Conservation (phyloP, 2,329 filamentous ascomycete genomes). For the Calonectria hawksworthii region DNA sequence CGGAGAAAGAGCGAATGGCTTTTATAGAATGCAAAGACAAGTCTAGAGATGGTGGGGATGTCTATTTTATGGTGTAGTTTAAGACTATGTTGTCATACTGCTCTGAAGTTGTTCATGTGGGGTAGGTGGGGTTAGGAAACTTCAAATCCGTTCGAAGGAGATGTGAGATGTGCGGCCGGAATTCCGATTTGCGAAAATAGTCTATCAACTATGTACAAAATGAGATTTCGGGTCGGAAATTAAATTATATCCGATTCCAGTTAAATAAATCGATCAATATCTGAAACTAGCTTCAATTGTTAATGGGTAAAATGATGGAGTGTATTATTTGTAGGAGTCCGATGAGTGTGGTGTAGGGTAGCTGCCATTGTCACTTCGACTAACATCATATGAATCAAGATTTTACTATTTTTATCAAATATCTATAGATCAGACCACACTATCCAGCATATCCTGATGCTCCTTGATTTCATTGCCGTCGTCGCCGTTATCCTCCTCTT, state of each 20-base stretch:
- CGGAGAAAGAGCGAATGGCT: background rate
- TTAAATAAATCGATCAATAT: background rate
- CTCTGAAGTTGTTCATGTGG: background rate
- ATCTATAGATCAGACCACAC: slow-evolving; percentile 48
- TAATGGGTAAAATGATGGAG: background rate
- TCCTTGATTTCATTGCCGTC: slow-evolving; percentile 47
- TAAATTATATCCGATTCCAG: background rate
- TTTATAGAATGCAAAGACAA: background rate
- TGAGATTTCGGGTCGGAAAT: background rate
- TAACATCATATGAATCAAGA: slow-evolving; percentile 11
- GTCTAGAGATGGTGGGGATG: background rate
- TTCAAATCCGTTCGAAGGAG: background rate
- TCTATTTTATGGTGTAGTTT: background rate
- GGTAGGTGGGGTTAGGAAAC: background rate
- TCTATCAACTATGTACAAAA: background rate
- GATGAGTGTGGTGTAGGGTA: slow-evolving; percentile 14
- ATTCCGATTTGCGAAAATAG: background rate
- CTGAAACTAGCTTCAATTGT: background rate
- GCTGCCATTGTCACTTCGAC: background rate
- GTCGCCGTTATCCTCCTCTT: slow-evolving; percentile 57
- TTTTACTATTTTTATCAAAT: slow-evolving; percentile 28
- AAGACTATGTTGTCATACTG: background rate
- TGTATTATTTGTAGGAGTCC: background rate
- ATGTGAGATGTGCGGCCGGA: background rate
- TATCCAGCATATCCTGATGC: slow-evolving; percentile 38